Base-by-base conservation (phyloP, 345 rosid species). In the Camelina sativa region DNA sequence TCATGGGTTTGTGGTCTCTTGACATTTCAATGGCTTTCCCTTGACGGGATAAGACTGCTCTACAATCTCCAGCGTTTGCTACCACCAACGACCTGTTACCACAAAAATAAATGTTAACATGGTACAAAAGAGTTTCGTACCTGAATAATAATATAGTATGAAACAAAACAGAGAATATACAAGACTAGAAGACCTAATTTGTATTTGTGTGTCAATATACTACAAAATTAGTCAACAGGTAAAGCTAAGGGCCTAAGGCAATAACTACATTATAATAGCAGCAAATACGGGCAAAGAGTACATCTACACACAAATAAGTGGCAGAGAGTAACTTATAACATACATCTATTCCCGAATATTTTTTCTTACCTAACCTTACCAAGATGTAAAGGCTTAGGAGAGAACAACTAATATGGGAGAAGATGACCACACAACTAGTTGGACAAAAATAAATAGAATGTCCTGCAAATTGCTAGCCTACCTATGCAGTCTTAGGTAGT, bases 51-150 rank as follows among this genome's bases (percentile, higher is more conserved):
- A 90, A 73, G 47, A 93, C 97, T 40, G 97, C 98, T 62, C 96
- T 84, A 71, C 95, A 90, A 65, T 90, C 98, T 78, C 98, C 97
- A 22, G 91, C 97, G 51, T 93, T 93, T 72, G 98, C 98, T 79
- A 91, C 98, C 63, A 91, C 75, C 84, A 93, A 65, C 30, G 63
- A 82, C 82, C 98, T 93, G 84, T 60, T 23, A 71, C 59, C 71
- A 62, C 70, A 64, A 46, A 34, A 72, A 22, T 16, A 59, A 35
- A 76, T 50, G 35, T 11, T 52, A 35, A 78, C 65, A 19, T 4
- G 17, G 43, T 5, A 2, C 0, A 38, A 55, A 15, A 67, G 5
- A 37, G 67, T 58, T 40, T 28, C 16, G 23, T 19, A 58, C 48
- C 41, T 1, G 19, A 17, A 19, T 23, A 35, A 17, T 19, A 19